Base-by-base conservation (phyloP, 768 basidiomycete species). In the Hirschioporus abietinus region DNA sequence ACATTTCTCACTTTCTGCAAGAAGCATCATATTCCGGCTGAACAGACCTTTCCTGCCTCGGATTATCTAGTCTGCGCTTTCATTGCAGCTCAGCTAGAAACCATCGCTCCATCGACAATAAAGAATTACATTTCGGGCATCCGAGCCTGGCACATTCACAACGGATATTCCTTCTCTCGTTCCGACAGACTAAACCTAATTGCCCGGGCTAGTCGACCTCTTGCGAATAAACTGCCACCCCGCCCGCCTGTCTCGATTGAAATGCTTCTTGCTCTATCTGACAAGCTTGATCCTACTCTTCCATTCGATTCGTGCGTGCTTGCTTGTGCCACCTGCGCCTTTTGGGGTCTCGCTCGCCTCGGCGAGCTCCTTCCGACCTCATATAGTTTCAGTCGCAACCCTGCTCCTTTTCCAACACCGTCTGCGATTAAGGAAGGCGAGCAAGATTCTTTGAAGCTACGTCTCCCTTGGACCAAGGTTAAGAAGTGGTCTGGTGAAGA, bases 261-360 rank as follows among this genome's bases (percentile, higher is more conserved):
- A 0, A 78, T 79, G 74, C 66, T 76, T 0, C 1, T n/a, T 0
- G 23, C 65, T 5, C 69, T 78, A 3, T 27, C 66, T 1, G 35
- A 66, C 23, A n/a, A n/a, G n/a, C 70, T 77, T 1, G 63, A 74
- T 36, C 58, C 67, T 25, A 1, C 62, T 3, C n/a, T 67, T 17
- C 66, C 73, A 5, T 64, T 73, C 20, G 76, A 78, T 57, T 60
- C 68, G 10, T 65, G 71, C 4, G 68, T 77, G 17, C 67, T 67
- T 12, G 71, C 71, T 1, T 67, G 68, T 10, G 74, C 76, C 1
- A 57, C 66, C 25, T 58, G 64, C 1, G 72, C 76, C 18, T 77
- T 78, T 66, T 78, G 76, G 74, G 73, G 72, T 0, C 76, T 77
- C 63, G 70, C 71, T 35, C 71, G 75, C 1, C 66, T 78, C 0